Base-by-base conservation (phyloP, 306 rosid genomes). In the Crotalaria pallida region DNA sequence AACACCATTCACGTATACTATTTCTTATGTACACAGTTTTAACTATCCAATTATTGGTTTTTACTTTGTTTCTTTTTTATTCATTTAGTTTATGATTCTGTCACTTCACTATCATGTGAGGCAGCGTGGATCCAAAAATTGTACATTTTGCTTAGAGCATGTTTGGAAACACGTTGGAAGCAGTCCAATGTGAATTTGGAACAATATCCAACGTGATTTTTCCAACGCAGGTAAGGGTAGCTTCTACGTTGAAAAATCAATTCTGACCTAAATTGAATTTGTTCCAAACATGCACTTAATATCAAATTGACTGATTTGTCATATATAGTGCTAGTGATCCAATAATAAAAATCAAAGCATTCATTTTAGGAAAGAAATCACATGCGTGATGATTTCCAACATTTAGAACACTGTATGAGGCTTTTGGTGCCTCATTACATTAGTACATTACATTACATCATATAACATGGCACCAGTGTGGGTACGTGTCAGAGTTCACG, bases 401-500 rank as follows among this genome's bases (percentile, higher is more conserved):
- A 17, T 44, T 29, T 12, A 31, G 52, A 63, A 50, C 5, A 18
- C 43, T 36, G 7, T 10, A n/a, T 51, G 56, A 38, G 70, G n/a
- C 0, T 24, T 27, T 65, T 15, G 22, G 43, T 21, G 19, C 41
- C 40, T 64, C 55, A 11, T 11, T 36, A 0, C 17, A n/a, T n/a
- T n/a, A n/a, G n/a, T 31, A 26, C 29, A 26, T 31, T 6, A 31
- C 1, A 29, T 26, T 31, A 31, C 9, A 36, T 29, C 38, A 31
- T 58, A 58, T 18, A 18, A 60, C 3, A 17, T 38, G 34, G 24
- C 33, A 11, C 51, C 19, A 50, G 22, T 38, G 10, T 22, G 36
- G 13, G 15, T 79, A 24, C 72, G 63, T 61, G 63, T 61, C 50
- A 23, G 62, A 36, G 49, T 44, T 69, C 80, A 82, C 83, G 57